Evolutionary conservation across 1,139 yeast species (phyloP), one percentile per base, ranked within the genome.

Genomic region (Cylindricascospora bacillispora): DNA sequence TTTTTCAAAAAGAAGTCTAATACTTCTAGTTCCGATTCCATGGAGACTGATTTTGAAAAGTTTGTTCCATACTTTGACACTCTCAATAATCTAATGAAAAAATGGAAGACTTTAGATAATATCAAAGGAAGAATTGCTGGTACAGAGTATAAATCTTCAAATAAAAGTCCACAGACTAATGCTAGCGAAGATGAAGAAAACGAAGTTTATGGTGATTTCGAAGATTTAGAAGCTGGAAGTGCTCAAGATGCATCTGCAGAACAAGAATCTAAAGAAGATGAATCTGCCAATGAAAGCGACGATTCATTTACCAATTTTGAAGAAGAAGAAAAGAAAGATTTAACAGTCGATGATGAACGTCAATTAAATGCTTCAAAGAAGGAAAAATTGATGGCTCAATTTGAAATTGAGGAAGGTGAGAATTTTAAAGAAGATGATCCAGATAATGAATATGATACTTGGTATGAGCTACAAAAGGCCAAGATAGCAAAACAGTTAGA

Each of bases 391-490:
- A 73, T 85, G 38, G 63, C 81, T 46, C 95, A 89, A 52, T 83
- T 89, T 47, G 95, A 85, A 51, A 92, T 81, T 44, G 93, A 80
- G 57, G 94, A 82, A 54, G 74, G 67, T 30, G 77, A 70, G 15
- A 86, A 78, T 40, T 66, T 81, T 27, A 85, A 80, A 37, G 85
- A 77, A 52, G 79, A 76, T 22, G 77, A 66, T 36, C 73, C 71
- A 17, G 80, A 76, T 49, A 80, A 79, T 27, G 76, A 73, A 40
- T 72, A 70, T 39, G 95, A 89, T 45, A 85, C 95, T 1, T 92
- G 98, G 98, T 92, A 89, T 54, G 97, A 89, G 52, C 72, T 81
- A 56, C 95, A 92, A 57, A 92, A 92, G 59, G 92, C 93, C 38
- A 89, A 86, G 50, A 86, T 92, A 73, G 89, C 95, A 35, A 86